Evolutionary conservation across 2,329 filamentous ascomycete genomes (phyloP), one percentile per base, ranked within the genome.

Genomic region (Cladosporium oxysporum): DNA sequence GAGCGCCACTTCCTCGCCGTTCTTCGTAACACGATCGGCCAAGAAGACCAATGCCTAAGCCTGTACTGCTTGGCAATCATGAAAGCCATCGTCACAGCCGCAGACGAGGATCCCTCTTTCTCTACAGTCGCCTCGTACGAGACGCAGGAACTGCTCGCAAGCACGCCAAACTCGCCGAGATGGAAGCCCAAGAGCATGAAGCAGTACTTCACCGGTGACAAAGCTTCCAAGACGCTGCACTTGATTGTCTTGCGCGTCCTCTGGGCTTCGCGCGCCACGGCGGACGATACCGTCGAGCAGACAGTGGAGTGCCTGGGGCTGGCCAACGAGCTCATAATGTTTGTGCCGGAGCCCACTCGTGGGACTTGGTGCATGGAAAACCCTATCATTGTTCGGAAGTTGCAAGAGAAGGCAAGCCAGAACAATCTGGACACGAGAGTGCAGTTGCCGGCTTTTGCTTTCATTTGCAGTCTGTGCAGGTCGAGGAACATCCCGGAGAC

Each of bases 61-160:
- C 68, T 80, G 11, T 72, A 77, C 60, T 79, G 78, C 65, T 68
- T 80, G 18, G 73, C 74, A 0, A 77, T 79, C 66, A 77, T 79
- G 73, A 73, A 74, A 21, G 68, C 71, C 11, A 70, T 76, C 44
- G 66, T 69, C 41, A 67, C 52, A 3, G 71, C 71, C 28, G 57
- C 69, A 2, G 71, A 73, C 10, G 69, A 71, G 1, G 65, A 70
- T 5, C 68, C 52, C 1, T 66, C 64, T 67, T 72, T 71, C 29
- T 55, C 61, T 23, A 53, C 31, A 11, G 49, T 33, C 14, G 26
- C 50, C 35, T 47, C 61, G 6, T 74, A 72, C 66, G 66, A 72
- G 28, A 75, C 73, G 1, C 71, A 74, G 49, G 74, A 75, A 53
- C 72, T 76, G 23, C 68, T 76, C 6, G 67, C 71, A 0, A 75